These are phyloP conservation scores for Scutellaria minor DNA, from an alignment of 257 asterid species.

Conservation along the genomic window DNA sequence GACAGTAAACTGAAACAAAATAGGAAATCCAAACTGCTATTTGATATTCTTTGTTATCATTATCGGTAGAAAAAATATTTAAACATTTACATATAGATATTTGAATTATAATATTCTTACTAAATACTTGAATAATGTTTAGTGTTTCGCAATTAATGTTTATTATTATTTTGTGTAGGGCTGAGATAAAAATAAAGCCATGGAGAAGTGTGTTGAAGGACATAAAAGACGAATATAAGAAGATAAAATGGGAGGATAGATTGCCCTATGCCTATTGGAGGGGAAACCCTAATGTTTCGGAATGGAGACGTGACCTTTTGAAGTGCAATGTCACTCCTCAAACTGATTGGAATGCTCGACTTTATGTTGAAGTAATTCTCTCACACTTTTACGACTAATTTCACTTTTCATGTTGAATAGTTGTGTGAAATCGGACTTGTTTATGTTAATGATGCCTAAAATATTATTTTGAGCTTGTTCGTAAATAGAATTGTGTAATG, in stretches of 20 bases:
- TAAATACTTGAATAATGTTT: not conserved
- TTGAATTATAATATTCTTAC: too few relatives aligned
- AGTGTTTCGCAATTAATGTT: not conserved
- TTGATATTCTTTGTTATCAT: too few relatives aligned
- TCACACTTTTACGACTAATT: not conserved
- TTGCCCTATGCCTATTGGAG: constrained; percentile 91
- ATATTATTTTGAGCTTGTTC: not conserved
- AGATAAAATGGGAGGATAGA: constrained; percentile 76
- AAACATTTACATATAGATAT: too few relatives aligned
- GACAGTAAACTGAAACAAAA: too few relatives aligned
- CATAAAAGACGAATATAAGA: constrained; percentile 71
- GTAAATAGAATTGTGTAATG: not conserved
- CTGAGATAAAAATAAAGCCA: constrained; percentile 83
- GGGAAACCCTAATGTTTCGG: constrained; percentile 75
- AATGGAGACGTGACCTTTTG: constrained; percentile 76
- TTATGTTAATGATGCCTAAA: too few relatives aligned
- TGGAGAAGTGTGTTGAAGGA: constrained; percentile 72
- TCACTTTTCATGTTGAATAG: constrained; percentile 3
- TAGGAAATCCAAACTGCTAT: too few relatives aligned
- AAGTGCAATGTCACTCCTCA: constrained; percentile 69
- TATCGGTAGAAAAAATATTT: too few relatives aligned
- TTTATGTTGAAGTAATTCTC: constrained; percentile 60
- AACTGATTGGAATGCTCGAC: constrained; percentile 74
- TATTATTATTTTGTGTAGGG: constrained; percentile 49
- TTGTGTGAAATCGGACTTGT: not conserved